These are phyloP conservation scores for Periconia sp. DNA, from an alignment of 2,329 filamentous ascomycete species.

Conservation along the genomic window DNA sequence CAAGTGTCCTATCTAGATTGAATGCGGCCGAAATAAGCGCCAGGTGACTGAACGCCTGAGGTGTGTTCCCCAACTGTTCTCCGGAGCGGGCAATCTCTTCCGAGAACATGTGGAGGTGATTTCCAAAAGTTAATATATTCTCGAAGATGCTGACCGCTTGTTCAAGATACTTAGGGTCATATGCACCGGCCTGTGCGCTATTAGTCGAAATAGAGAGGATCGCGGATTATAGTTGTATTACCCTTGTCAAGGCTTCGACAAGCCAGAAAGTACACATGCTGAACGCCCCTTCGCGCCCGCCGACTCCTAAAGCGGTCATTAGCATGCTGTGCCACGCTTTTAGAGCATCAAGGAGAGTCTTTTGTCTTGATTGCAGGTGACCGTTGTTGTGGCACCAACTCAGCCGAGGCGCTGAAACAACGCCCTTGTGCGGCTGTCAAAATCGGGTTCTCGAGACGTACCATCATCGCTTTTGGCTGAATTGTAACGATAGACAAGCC, in stretches of 20 bases:
- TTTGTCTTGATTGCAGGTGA: neutral
- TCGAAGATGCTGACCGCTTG: constrained; percentile 73
- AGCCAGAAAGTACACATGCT: constrained; percentile 83
- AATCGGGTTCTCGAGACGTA: constrained; percentile 43
- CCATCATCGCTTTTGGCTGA: constrained; percentile 72
- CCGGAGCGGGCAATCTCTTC: constrained; percentile 78
- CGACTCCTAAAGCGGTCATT: constrained; percentile 63
- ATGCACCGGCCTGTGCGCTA: constrained; percentile 45
- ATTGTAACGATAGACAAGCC: constrained; percentile 78
- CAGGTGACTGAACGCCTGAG: constrained; percentile 79
- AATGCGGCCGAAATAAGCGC: constrained; percentile 79
- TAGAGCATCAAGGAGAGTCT: too few relatives aligned
- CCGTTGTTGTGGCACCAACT: constrained; percentile 3
- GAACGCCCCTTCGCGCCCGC: constrained; percentile 77
- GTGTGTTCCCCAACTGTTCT: constrained; percentile 80
- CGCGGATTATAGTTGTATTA: constrained; percentile 49
- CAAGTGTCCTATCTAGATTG: constrained; percentile 66
- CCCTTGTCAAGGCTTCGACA: constrained; percentile 76
- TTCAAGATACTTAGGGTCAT: constrained; percentile 68
- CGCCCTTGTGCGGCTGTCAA: constrained; percentile 1
- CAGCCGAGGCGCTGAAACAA: constrained; percentile 13
- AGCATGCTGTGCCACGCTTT: constrained; percentile 12
- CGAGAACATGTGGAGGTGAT: constrained; percentile 79
- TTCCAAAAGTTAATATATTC: constrained; percentile 77
- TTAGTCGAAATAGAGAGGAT: constrained; percentile 8